Percentiles rank a stretch among this genome's conserved stretches.
phyloP scores from a whole-genome alignment of 2,329 filamentous ascomycete genomes.

The Periconia sp. region DNA sequence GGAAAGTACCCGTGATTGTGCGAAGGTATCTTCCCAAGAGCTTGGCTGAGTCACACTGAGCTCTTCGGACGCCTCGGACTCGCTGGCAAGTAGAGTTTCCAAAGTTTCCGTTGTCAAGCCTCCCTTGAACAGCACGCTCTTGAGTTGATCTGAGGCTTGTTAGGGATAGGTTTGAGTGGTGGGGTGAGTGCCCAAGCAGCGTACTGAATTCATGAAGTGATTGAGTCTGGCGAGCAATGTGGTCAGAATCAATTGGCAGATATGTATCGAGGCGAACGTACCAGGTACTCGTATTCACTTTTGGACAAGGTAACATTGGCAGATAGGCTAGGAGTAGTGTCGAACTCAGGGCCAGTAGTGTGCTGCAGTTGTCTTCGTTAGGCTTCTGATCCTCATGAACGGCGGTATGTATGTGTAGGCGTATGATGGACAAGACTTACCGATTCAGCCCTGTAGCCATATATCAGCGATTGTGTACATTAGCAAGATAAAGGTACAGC shows the following conservation, averaged over 20 bases:
- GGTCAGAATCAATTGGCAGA: slow-evolving; percentile 2
- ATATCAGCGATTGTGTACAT: slow-evolving; percentile 9
- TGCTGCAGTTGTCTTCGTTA: slow-evolving; percentile 37
- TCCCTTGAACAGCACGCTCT: slow-evolving; percentile 51
- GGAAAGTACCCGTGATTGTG: slow-evolving; percentile 2
- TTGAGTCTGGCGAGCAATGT: slow-evolving; percentile 33
- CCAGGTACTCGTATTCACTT: slow-evolving; percentile 63
- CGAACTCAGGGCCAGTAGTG: slow-evolving; percentile 41
- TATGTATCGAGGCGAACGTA: slow-evolving; percentile 39
- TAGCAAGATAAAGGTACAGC: slow-evolving; percentile 19
- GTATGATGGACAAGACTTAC: slow-evolving; percentile 40
- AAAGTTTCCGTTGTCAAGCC: slow-evolving; percentile 55
- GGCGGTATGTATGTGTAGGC: not conserved
- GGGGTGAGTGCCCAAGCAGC: slow-evolving; percentile 12
- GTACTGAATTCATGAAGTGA: slow-evolving; percentile 59
- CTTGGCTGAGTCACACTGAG: slow-evolving; percentile 9
- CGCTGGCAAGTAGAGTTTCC: slow-evolving; percentile 47
- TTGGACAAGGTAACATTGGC: slow-evolving; percentile 58
- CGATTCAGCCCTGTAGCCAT: slow-evolving; percentile 48
- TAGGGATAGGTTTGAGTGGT: not conserved
- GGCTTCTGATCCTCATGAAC: not conserved
- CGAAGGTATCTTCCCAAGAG: slow-evolving; percentile 16
- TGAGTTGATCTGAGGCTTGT: slow-evolving; percentile 45
- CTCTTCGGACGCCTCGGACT: slow-evolving; percentile 19
- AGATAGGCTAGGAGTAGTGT: slow-evolving; percentile 38